Conservation (phyloP, 768 basidiomycete species). For the Lactarius akahatsu region DNA sequence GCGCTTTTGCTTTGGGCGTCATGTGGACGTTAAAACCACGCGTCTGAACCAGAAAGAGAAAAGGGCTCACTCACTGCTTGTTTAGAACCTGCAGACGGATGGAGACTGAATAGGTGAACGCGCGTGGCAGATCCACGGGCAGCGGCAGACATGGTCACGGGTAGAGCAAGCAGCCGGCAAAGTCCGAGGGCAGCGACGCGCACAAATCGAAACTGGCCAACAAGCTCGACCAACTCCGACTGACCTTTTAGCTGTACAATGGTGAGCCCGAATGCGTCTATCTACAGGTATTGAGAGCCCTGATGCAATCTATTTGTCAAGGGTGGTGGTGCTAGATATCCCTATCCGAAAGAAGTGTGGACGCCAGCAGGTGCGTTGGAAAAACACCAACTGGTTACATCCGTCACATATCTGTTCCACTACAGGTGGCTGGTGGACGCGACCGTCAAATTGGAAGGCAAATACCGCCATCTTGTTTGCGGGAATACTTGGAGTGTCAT, state of each 20-base stretch:
- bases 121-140: conserved; percentile 44
- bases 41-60: background rate
- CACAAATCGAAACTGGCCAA: background rate
- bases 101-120: conserved; percentile 66
- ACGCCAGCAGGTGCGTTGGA: conserved; percentile 74
- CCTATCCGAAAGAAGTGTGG: conserved; percentile 94
- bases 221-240: conserved; percentile 4
- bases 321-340: conserved; percentile 86
- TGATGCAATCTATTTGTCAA: conserved; percentile 33
- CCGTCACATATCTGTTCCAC: background rate
- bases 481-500: conserved; percentile 67
- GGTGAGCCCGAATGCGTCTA: conserved; percentile 13
- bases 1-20: conserved; percentile 76
- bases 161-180: conserved; percentile 14
- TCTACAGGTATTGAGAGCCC: background rate
- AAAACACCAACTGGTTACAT: background rate
- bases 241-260: conserved; percentile 13
- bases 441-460: conserved; percentile 84
- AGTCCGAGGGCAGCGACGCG: conserved; percentile 3
- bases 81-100: conserved; percentile 66
- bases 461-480: conserved; percentile 76
- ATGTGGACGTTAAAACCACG: background rate
- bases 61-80: conserved; percentile 55
- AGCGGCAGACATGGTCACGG: conserved; percentile 39
- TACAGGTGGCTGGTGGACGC: conserved; percentile 93